Evolutionary conservation across 2,329 filamentous ascomycete genomes (phyloP).

Genomic region (Fusarium fujikuroi): DNA sequence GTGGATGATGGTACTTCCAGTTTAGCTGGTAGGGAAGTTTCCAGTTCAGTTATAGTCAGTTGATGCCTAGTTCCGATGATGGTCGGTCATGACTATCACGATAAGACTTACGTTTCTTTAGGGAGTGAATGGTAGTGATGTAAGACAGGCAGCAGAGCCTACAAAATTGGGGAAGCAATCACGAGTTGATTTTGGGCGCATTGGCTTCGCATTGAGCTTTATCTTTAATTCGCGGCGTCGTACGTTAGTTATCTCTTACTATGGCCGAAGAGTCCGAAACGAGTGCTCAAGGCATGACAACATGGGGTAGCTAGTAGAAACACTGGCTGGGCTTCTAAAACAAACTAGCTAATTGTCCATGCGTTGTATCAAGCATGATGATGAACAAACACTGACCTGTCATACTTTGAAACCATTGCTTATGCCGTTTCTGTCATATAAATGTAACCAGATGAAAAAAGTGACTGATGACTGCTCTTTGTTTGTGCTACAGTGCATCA

Average conservation of each 20-base stretch:
- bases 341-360: constrained; percentile 8
- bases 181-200: neutral
- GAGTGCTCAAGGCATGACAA: constrained; percentile 9
- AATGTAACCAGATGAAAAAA: constrained; percentile 5
- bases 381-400: constrained; percentile 7
- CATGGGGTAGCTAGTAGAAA: constrained; percentile 31
- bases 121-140: neutral
- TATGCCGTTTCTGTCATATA: constrained; percentile 8
- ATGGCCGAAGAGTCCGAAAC: constrained; percentile 26
- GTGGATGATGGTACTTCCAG: constrained; percentile 18
- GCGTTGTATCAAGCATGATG: constrained; percentile 17
- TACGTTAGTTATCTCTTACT: constrained; percentile 6
- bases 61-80: constrained; percentile 34
- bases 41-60: constrained; percentile 10
- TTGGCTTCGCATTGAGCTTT: constrained; percentile 11
- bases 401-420: constrained; percentile 13
- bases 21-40: constrained; percentile 4
- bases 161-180: constrained; percentile 3
- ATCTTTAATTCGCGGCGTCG: constrained; percentile 15
- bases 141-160: constrained; percentile 5
- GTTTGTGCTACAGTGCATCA: constrained; percentile 29
- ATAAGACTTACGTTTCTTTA: neutral
- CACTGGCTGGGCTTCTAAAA: constrained; percentile 30
- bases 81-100: constrained; percentile 19
- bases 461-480: neutral